Percentiles rank a stretch among this genome's conserved stretches.
These are phyloP conservation scores for Amaranthus tricolor DNA, from an alignment of 179 eudicot genomes.

Conservation along the genomic window DNA sequence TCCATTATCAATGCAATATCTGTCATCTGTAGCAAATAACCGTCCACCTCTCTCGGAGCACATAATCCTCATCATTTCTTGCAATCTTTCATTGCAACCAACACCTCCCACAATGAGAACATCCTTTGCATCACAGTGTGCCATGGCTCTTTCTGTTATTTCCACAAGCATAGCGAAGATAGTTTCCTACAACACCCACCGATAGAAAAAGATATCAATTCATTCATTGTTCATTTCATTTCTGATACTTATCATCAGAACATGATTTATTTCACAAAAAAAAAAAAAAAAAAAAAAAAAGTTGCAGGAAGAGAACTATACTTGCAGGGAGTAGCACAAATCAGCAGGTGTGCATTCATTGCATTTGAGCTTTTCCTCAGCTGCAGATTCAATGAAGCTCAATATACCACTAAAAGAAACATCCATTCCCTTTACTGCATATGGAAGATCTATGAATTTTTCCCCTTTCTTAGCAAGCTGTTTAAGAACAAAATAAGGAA, in stretches of 20 bases:
- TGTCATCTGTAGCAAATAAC: slow-evolving; percentile 80
- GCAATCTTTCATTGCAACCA: slow-evolving; percentile 88
- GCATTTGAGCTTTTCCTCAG: slow-evolving; percentile 78
- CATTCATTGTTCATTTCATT: not conserved
- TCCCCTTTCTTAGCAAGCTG: slow-evolving; percentile 98
- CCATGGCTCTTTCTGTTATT: slow-evolving; percentile 97
- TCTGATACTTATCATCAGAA: not conserved
- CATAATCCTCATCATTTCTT: slow-evolving; percentile 93
- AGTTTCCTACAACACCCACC: slow-evolving; percentile 57
- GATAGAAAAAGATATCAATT: slow-evolving; percentile 2
- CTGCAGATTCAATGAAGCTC: slow-evolving; percentile 82
- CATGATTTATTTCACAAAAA: not conserved
- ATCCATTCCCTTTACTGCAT: slow-evolving; percentile 97
- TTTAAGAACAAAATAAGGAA: slow-evolving; percentile 11
- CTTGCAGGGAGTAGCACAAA: slow-evolving; percentile 91
- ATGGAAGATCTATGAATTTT: slow-evolving; percentile 86
- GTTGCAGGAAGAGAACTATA: slow-evolving; percentile 21
- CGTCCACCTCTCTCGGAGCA: slow-evolving; percentile 89
- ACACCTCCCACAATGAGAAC: slow-evolving; percentile 97
- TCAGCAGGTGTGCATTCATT: slow-evolving; percentile 94
- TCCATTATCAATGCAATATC: slow-evolving; percentile 91
- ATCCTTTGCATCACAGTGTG: slow-evolving; percentile 89
- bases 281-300: not conserved
- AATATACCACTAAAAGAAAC: slow-evolving; percentile 93
- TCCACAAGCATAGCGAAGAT: slow-evolving; percentile 97